A percentile compares a stretch with the other conserved stretches of the same genome.
These are phyloP conservation scores for Fraxinus sp. DNA, from an alignment of 305 asterid species.

Conservation along the genomic window DNA sequence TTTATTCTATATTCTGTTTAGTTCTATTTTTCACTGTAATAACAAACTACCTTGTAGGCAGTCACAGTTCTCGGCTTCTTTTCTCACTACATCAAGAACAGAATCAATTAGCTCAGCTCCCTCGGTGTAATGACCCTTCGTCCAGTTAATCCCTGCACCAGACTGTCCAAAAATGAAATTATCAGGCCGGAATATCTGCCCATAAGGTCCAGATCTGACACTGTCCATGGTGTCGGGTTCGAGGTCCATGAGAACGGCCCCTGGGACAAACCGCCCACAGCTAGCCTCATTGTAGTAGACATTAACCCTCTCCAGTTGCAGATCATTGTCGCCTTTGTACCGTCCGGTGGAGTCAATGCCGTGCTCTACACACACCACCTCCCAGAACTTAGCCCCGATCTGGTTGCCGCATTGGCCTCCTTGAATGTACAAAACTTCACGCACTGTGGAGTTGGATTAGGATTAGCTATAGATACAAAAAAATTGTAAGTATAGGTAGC, in stretches of 20 bases:
- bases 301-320: slow-evolving; percentile 51
- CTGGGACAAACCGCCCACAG: slow-evolving; percentile 59
- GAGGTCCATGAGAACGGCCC: slow-evolving; percentile 62
- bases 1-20: too few relatives aligned
- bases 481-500: background rate
- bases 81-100: slow-evolving; percentile 46
- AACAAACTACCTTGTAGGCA: slow-evolving; percentile 43
- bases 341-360: slow-evolving; percentile 70
- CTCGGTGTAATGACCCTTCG: slow-evolving; percentile 34
- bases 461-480: background rate
- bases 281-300: slow-evolving; percentile 63
- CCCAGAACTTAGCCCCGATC: slow-evolving; percentile 60
- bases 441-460: slow-evolving; percentile 29
- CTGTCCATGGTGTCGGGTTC: slow-evolving; percentile 66
- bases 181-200: slow-evolving; percentile 41
- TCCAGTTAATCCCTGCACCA: slow-evolving; percentile 38
- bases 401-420: slow-evolving; percentile 79
- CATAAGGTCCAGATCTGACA: slow-evolving; percentile 56
- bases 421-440: slow-evolving; percentile 67
- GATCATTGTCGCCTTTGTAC: slow-evolving; percentile 47
- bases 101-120: slow-evolving; percentile 41
- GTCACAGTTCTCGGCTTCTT: slow-evolving; percentile 61
- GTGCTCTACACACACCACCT: slow-evolving; percentile 75
- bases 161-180: slow-evolving; percentile 39
- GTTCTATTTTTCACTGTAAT: too few relatives aligned